A percentile compares a stretch with the other conserved stretches of the same genome.
Conservation (phyloP, 2,329 filamentous ascomycete genomes). For the Ilyonectria robusta region DNA sequence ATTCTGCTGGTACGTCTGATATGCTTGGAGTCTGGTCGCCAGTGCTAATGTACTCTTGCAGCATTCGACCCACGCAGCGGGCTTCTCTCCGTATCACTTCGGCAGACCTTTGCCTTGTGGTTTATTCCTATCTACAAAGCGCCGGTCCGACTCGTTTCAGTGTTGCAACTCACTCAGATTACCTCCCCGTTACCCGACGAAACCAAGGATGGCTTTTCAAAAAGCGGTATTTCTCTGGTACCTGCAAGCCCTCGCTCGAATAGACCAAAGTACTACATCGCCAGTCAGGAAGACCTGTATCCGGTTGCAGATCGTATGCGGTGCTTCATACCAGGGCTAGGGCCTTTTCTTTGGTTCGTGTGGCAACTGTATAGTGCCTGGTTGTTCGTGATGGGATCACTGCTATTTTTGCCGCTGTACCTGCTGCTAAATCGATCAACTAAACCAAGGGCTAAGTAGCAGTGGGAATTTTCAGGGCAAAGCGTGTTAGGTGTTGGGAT, state of each 20-base stretch:
- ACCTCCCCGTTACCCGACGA: conserved; percentile 47
- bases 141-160: conserved; percentile 76
- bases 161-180: conserved; percentile 72
- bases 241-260: conserved; percentile 36
- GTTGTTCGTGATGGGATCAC: conserved; percentile 72
- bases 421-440: conserved; percentile 48
- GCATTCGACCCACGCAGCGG: conserved; percentile 77
- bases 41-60: conserved; percentile 46
- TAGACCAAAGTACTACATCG: conserved; percentile 75
- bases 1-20: conserved; percentile 64
- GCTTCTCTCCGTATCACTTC: conserved; percentile 81
- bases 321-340: conserved; percentile 76
- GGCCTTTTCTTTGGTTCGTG: conserved; percentile 64
- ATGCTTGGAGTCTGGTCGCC: rapidly evolving
- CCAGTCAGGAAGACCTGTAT: conserved; percentile 85
- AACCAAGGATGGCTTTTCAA: background rate
- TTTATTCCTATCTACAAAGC: conserved; percentile 82
- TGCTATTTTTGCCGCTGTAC: conserved; percentile 58
- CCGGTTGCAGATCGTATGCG: conserved; percentile 82
- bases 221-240: conserved; percentile 18
- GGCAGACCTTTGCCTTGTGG: conserved; percentile 84
- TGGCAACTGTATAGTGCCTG: conserved; percentile 77
- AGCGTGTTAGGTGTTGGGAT: background rate
- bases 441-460: conserved; percentile 14
- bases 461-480: background rate